phyloP scores from a whole-genome alignment of 306 rosid genomes.

The Rubus idaeus region DNA sequence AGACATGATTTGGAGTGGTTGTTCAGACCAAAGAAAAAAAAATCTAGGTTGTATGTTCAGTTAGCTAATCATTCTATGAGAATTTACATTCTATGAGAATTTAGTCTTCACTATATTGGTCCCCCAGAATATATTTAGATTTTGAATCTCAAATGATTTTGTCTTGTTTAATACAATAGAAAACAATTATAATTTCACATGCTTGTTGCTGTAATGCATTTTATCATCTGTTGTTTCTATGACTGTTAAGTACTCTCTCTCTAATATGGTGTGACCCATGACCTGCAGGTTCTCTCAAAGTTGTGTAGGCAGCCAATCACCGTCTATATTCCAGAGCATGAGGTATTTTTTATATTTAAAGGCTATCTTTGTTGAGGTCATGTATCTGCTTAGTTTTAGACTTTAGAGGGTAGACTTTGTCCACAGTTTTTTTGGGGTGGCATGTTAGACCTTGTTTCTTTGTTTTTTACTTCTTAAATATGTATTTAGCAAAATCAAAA shows the following conservation, averaged over 20 bases:
- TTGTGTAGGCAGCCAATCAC: slow-evolving; percentile 78
- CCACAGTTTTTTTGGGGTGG: background rate
- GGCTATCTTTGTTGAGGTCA: background rate
- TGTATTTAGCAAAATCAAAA: background rate
- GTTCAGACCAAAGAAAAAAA: no score
- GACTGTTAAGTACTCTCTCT: background rate
- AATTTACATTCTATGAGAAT: background rate
- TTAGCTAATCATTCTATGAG: background rate
- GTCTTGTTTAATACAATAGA: background rate
- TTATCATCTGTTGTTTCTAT: background rate
- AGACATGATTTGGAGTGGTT: background rate
- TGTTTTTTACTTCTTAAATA: background rate
- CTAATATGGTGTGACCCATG: background rate
- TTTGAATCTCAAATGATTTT: background rate
- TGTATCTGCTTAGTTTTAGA: no score
- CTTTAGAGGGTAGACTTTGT: background rate
- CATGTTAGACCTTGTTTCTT: background rate
- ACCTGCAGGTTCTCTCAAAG: slow-evolving; percentile 76
- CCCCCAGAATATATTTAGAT: background rate
- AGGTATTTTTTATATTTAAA: slow-evolving; percentile 44
- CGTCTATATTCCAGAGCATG: slow-evolving; percentile 92
- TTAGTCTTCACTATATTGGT: background rate
- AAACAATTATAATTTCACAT: background rate
- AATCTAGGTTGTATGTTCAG: background rate
- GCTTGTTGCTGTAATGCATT: background rate